phyloP scores from a whole-genome alignment of 345 rosid species.

The Chamaenerion angustifolium region DNA sequence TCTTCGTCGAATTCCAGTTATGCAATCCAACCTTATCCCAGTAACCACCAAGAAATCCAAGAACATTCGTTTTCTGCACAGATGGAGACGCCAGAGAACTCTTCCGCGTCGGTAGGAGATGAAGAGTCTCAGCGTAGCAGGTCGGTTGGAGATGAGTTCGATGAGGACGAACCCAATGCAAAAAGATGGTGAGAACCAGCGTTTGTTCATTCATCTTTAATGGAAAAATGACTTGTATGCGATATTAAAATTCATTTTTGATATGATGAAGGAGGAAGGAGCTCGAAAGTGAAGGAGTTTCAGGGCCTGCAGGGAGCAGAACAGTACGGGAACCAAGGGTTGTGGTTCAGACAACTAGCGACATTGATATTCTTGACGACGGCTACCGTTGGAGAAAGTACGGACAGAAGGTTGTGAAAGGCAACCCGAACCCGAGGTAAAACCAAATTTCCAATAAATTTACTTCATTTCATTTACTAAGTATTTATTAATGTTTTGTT shows the following conservation, averaged over 20 bases:
- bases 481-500: too few species aligned
- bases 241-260: too few species aligned
- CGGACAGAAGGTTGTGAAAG: constrained; percentile 94
- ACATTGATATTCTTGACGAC: constrained; percentile 87
- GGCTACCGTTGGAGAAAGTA: constrained; percentile 96
- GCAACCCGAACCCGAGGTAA: constrained; percentile 90
- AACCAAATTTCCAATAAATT: too few species aligned
- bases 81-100: constrained; percentile 55
- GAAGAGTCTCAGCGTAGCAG: constrained; percentile 59
- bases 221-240: too few species aligned
- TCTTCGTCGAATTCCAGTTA: constrained; percentile 30
- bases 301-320: constrained; percentile 51
- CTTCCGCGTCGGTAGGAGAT: constrained; percentile 52
- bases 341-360: constrained; percentile 91
- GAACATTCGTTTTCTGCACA: constrained; percentile 35
- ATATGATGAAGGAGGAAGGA: constrained; percentile 41
- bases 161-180: constrained; percentile 69
- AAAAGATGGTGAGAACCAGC: constrained; percentile 54
- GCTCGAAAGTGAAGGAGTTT: constrained; percentile 60
- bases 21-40: constrained; percentile 20
- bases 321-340: constrained; percentile 81
- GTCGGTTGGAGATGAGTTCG: constrained; percentile 46
- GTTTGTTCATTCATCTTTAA: too few species aligned
- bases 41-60: constrained; percentile 14
- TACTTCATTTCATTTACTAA: too few species aligned